Base-by-base conservation (phyloP, 83 land plant species). In the Picea abies region DNA sequence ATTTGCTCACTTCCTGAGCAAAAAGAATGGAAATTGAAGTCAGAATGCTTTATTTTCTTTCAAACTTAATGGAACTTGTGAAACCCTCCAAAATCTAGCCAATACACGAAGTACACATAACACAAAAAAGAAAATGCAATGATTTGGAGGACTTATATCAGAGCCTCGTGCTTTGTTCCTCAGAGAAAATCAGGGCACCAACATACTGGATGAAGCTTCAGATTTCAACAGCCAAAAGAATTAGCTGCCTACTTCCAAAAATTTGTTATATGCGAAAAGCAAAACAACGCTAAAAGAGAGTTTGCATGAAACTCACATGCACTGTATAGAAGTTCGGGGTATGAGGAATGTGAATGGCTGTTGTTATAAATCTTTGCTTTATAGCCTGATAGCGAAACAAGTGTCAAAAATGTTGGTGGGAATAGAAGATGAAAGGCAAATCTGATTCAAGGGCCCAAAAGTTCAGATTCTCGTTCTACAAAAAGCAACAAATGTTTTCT, bases 1-100 rank as follows among this genome's bases (percentile, higher is more conserved):
- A 47, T 49, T 44, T 75, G 78, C 1, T 75, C 78, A 75, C 60
- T 11, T 75, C 78, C 78, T 75, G 60, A 56, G 60, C 58, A n/a
- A 47, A 75, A 22, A 47, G 22, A 49, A 75, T 4, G 25, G 58
- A 12, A 47, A 75, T 75, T 25, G 23, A 75, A 47, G 78, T 75
- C 41, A 75, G 49, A 47, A 1, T 10, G 22, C 29, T 71, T 39
- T 9, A 23, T 75, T 15, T 75, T 35, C 5, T 75, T 75, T 22
- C 39, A 19, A 75, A 4, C 44, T 75, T 73, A 22, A 44, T n/a
- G 58, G 3, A 75, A 1, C 26, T 3, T 75, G 56, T 6, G 20
- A 47, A 10, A 11, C 26, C 78, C 20, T 75, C 49, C 29, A 49
- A n/a, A 47, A 7, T 75, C 78, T 75, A 75, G 29, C 60, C 12